These are phyloP conservation scores for Stentor coeruleus DNA, from an alignment of 73 alveolate genomes.

Conservation along the genomic window DNA sequence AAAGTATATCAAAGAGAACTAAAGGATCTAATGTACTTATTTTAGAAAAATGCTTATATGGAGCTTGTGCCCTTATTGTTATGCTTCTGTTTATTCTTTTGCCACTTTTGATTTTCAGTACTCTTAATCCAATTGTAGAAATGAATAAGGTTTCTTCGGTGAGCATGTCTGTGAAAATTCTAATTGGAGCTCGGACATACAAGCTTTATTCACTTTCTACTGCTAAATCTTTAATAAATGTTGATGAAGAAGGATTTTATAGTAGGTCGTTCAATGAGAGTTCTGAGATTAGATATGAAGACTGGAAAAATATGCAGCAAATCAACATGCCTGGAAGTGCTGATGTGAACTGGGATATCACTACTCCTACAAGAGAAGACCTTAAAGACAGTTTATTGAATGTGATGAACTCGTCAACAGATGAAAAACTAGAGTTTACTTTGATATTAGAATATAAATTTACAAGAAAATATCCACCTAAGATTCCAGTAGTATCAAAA, in stretches of 20 bases:
- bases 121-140: slow-evolving; percentile 74
- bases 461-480: background rate
- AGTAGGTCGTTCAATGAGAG: background rate
- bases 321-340: slow-evolving; percentile 53
- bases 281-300: slow-evolving; percentile 40
- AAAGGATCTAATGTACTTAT: slow-evolving; percentile 59
- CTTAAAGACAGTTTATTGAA: background rate
- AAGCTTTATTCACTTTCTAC: slow-evolving; percentile 23
- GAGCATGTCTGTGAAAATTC: slow-evolving; percentile 45
- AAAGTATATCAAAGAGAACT: slow-evolving; percentile 40
- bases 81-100: slow-evolving; percentile 68
- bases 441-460: background rate
- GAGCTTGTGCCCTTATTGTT: slow-evolving; percentile 51
- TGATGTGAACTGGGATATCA: slow-evolving; percentile 62
- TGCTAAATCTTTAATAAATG: background rate
- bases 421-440: background rate
- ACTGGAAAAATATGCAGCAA: slow-evolving; percentile 44
- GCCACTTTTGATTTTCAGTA: slow-evolving; percentile 74
- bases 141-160: slow-evolving; percentile 64
- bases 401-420: background rate
- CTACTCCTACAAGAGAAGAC: slow-evolving; percentile 59
- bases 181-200: background rate
- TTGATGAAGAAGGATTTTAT: background rate
- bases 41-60: slow-evolving; percentile 54
- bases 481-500: too few species aligned